Evolutionary conservation across 805 yeast genomes (phyloP), one percentile per base, ranked within the genome.

Genomic region (Kuraishia molischiana): DNA sequence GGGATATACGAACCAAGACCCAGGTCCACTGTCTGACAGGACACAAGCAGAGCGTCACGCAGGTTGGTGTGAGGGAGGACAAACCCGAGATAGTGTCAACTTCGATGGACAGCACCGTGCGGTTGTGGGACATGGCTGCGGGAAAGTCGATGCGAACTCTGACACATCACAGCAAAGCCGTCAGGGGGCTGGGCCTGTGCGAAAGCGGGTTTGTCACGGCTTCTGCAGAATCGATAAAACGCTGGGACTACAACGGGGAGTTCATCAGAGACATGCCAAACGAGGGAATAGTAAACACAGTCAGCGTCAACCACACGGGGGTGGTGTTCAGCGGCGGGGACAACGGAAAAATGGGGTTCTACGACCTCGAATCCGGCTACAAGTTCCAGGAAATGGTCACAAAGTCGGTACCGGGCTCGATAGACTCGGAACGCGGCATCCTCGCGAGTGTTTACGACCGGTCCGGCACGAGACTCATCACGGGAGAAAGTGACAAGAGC

Each of bases 401-500:
- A 1, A 63, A 64, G 0, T 73, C 78, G 4, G 61, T 79, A 13
- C 83, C 89, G 0, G 96, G 95, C 0, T 75, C 92, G 0, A 49
- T 73, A 14, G 77, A 71, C 5, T 67, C 85, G 36, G 87, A 79
- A 46, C 59, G 64, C 20, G 81, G 94, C 6, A 74, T 90, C 4
- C 65, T 79, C 45, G 68, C 86, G 8, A 73, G 87, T 29, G 53
- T 75, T 2, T 86, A 86, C 54, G 97, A 92, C 55, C 62, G 67
- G 53, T 77, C 86, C 41, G 96, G 97, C 0, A 58, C 77, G 47
- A 69, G 95, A 34, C 59, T 92, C 40, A 69, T 92, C 17, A 85
- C 95, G 1, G 86, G 95, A 35, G 95, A 85, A 49, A 77, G 85
- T n/a, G 97, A 90, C 58, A 89, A 89, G 53, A 77, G 84, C 53